These are phyloP conservation scores for Paraurostyla sp. DNA, from an alignment of 73 alveolate species.

Conservation along the genomic window DNA sequence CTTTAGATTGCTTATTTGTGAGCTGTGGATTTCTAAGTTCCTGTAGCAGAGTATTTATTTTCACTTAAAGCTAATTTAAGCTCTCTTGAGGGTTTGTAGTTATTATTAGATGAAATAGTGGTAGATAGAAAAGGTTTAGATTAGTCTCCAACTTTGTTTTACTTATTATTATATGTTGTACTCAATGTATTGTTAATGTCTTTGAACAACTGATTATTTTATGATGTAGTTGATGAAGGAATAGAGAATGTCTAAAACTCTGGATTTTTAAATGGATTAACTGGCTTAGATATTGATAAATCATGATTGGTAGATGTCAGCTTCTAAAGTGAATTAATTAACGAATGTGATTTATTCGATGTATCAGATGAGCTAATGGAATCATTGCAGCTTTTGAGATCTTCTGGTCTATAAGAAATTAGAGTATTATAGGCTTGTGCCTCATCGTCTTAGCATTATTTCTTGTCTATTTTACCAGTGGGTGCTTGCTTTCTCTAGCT, in stretches of 20 bases:
- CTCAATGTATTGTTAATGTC: background rate
- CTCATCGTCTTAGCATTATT: slow-evolving; percentile 7
- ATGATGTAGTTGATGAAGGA: background rate
- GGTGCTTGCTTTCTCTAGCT: slow-evolving; percentile 14
- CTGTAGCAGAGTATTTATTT: background rate
- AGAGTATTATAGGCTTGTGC: slow-evolving; percentile 15
- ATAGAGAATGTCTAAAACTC: background rate
- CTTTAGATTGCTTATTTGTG: background rate
- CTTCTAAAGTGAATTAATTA: background rate
- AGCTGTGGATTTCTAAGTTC: background rate
- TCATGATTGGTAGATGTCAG: slow-evolving; percentile 5
- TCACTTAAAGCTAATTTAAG: background rate
- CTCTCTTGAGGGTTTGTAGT: background rate
- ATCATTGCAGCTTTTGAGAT: background rate
- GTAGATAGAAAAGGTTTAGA: no score
- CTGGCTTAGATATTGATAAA: background rate
- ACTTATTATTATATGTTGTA: no score
- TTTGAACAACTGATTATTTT: no score
- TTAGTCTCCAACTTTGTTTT: background rate
- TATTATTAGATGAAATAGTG: no score
- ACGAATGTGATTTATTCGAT: no score
- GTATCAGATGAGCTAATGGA: background rate
- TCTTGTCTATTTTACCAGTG: slow-evolving; percentile 12
- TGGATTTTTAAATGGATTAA: background rate
- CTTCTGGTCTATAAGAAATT: background rate